Percentiles rank a stretch among this genome's conserved stretches.
Conservation (phyloP, 2,329 filamentous ascomycete species). For the Aspergillus niger region DNA sequence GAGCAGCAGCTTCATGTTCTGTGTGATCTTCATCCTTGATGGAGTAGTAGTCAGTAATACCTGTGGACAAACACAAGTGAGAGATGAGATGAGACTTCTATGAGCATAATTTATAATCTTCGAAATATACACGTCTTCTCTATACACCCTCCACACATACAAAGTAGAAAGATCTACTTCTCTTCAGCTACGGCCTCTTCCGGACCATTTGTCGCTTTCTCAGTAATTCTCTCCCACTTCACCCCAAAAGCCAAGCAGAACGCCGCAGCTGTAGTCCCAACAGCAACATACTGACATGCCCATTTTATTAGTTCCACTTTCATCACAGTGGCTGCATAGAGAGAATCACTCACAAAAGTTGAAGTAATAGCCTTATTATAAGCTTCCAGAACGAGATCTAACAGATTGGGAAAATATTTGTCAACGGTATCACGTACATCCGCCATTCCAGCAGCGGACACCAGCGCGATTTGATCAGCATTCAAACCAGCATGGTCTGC, state of each 20-base stretch:
- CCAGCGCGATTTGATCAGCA: not conserved
- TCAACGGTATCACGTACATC: not conserved
- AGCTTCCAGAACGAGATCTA: not conserved
- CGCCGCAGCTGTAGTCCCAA: not conserved
- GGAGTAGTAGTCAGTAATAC: too few relatives aligned
- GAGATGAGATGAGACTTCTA: too few relatives aligned
- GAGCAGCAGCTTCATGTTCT: too few relatives aligned
- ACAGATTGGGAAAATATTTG: not conserved
- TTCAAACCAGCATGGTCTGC: not conserved
- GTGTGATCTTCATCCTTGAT: too few relatives aligned
- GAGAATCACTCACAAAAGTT: not conserved
- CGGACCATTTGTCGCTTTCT: not conserved
- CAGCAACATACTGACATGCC: not conserved
- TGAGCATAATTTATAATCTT: too few relatives aligned
- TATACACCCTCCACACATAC: too few relatives aligned
- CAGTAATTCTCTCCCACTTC: not conserved
- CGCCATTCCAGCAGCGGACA: not conserved
- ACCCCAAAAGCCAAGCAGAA: not conserved
- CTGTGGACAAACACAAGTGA: too few relatives aligned
- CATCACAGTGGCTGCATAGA: not conserved
- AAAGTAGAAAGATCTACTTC: too few relatives aligned
- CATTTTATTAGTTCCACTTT: not conserved
- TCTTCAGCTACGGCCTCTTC: not conserved
- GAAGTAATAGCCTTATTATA: not conserved
- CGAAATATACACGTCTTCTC: too few relatives aligned